Percentiles rank a stretch among this genome's conserved stretches.
phyloP scores from a whole-genome alignment of 2,329 filamentous ascomycete species.

The Plectosphaerella cucumerina region DNA sequence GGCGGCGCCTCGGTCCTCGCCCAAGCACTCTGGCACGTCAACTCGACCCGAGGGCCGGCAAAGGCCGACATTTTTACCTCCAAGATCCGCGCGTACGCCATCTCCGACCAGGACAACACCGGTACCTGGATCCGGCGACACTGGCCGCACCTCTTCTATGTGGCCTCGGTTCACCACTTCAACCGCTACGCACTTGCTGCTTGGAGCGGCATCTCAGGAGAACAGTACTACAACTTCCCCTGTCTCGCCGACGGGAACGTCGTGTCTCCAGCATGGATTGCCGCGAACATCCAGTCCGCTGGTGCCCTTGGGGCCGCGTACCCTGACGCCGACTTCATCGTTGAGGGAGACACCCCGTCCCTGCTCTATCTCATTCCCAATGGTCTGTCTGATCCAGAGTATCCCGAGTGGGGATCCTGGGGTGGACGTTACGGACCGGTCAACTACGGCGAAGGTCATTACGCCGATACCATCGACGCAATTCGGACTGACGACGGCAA shows the following conservation, averaged over 20 bases:
- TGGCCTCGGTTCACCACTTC: slow-evolving; percentile 44
- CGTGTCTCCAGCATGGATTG: slow-evolving; percentile 40
- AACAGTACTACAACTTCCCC: slow-evolving; percentile 40
- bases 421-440: slow-evolving; percentile 30
- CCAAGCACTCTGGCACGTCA: slow-evolving; percentile 35
- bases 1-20: slow-evolving; percentile 46
- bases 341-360: slow-evolving; percentile 42
- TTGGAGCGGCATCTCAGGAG: slow-evolving; percentile 47
- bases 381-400: slow-evolving; percentile 29
- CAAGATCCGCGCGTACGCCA: slow-evolving; percentile 40
- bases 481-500: slow-evolving; percentile 27
- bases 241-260: slow-evolving; percentile 37
- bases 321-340: slow-evolving; percentile 37
- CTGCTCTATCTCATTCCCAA: slow-evolving; percentile 37
- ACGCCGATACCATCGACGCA: slow-evolving; percentile 26
- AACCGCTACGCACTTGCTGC: slow-evolving; percentile 43
- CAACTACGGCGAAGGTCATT: slow-evolving; percentile 14
- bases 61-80: slow-evolving; percentile 27
- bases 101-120: slow-evolving; percentile 50
- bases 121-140: slow-evolving; percentile 45
- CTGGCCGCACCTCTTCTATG: slow-evolving; percentile 46
- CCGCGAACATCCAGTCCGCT: slow-evolving; percentile 39
- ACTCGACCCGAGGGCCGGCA: slow-evolving; percentile 21
- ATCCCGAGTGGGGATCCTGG: slow-evolving; percentile 37
- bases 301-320: slow-evolving; percentile 36